Conservation (phyloP, 345 rosid species). For the Murraya koenigii region DNA sequence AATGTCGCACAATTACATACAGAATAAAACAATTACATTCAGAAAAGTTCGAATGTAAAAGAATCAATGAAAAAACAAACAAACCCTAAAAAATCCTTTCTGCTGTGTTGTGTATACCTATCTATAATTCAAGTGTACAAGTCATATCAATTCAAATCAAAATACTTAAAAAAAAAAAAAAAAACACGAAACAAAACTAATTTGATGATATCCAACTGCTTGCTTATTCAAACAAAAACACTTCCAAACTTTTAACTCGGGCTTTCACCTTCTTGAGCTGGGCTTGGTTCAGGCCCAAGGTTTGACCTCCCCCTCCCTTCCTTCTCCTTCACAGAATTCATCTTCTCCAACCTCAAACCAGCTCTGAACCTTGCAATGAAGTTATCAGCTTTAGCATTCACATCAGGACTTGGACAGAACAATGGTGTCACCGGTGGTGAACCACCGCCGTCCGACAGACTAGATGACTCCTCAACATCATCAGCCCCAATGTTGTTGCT, state of each 20-base stretch:
- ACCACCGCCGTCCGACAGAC: conserved; percentile 24
- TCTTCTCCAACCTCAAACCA: conserved; percentile 69
- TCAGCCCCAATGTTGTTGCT: conserved; percentile 41
- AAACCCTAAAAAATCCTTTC: not conserved
- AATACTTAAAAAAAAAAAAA: no score
- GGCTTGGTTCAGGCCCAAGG: conserved; percentile 42
- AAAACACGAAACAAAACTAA: not conserved
- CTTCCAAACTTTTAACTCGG: not conserved
- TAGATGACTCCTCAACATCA: conserved; percentile 31
- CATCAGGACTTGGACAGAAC: conserved; percentile 89
- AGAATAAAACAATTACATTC: not conserved
- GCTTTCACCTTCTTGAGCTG: not conserved
- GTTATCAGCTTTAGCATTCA: conserved; percentile 73
- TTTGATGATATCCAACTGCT: not conserved
- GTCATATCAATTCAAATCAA: not conserved
- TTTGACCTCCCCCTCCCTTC: conserved; percentile 46
- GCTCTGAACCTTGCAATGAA: conserved; percentile 85
- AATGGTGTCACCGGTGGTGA: conserved; percentile 3
- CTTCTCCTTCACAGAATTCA: conserved; percentile 48
- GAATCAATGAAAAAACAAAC: not conserved
- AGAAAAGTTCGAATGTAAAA: not conserved
- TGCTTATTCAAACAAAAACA: not conserved
- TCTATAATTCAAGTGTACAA: not conserved
- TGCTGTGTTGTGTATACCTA: not conserved
- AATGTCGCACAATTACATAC: conserved; percentile 6